These are phyloP conservation scores for Triangularia setosa DNA, from an alignment of 2,329 filamentous ascomycete genomes.

Conservation along the genomic window DNA sequence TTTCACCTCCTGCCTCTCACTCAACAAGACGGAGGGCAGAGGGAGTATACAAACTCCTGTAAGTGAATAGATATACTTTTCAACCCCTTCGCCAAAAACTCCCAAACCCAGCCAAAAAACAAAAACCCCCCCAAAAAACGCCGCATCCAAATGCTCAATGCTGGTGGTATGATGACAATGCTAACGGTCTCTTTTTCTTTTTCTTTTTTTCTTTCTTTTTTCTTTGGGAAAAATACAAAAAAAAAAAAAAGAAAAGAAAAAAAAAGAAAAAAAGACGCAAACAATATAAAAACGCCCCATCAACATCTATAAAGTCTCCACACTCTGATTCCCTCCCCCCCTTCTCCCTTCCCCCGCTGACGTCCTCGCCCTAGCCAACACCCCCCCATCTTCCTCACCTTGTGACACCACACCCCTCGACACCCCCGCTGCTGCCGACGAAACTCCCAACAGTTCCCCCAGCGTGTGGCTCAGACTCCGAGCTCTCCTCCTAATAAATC, in stretches of 20 bases:
- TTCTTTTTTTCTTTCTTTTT: too few species aligned
- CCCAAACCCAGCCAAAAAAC: not conserved
- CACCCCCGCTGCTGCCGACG: constrained; percentile 18
- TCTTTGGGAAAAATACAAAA: too few species aligned
- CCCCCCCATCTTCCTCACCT: not conserved
- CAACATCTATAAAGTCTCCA: not conserved
- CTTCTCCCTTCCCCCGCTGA: not conserved
- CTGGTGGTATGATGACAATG: not conserved
- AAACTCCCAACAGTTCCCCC: constrained; percentile 34
- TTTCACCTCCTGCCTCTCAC: too few species aligned
- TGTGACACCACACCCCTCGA: constrained; percentile 13
- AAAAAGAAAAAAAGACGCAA: not conserved
- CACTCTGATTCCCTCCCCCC: not conserved
- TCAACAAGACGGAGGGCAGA: too few species aligned
- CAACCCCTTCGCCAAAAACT: too few species aligned
- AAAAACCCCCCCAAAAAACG: not conserved
- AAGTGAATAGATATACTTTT: too few species aligned
- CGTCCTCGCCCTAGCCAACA: not conserved
- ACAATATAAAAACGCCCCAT: not conserved
- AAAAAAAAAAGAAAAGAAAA: too few species aligned
- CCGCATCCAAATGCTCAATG: not conserved
- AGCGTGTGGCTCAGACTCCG: constrained; percentile 40
- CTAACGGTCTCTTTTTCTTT: not conserved
- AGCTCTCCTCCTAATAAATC: constrained; percentile 32
- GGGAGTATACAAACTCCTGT: too few species aligned